phyloP scores from a whole-genome alignment of 139 green algal species.

The Gonium pectorale region DNA sequence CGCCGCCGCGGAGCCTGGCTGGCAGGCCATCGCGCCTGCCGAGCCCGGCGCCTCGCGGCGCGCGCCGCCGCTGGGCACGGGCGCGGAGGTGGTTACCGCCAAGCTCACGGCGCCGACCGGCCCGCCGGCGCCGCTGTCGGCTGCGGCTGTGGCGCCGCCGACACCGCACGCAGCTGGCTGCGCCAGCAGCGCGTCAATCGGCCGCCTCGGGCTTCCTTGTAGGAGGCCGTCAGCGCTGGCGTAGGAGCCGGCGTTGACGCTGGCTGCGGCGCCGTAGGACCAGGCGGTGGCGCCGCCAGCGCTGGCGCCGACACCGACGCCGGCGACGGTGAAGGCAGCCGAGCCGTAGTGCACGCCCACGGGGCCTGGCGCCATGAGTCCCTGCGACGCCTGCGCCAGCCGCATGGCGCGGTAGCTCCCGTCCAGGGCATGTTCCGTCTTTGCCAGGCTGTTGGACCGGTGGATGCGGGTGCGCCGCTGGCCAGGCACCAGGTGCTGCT shows the following conservation, averaged over 20 bases:
- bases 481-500: background rate
- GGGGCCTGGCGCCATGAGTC: background rate
- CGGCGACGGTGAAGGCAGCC: no score
- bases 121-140: no score
- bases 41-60: no score
- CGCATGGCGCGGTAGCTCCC: slow-evolving; percentile 39
- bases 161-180: no score
- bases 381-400: slow-evolving; percentile 29
- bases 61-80: no score
- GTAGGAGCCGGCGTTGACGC: background rate
- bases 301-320: no score
- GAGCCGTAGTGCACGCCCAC: no score
- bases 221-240: background rate
- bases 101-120: no score
- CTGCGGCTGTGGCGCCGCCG: background rate
- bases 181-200: background rate
- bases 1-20: no score
- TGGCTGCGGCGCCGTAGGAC: background rate
- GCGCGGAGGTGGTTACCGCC: no score
- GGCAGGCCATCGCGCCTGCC: no score
- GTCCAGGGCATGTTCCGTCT: slow-evolving; percentile 8
- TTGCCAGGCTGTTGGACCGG: slow-evolving; percentile 14
- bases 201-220: background rate
- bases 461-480: background rate
- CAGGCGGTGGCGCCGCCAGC: no score